Evolutionary conservation across 2,329 filamentous ascomycete species (phyloP), one percentile per base, ranked within the genome.

Genomic region (Triangularia verruculosa): DNA sequence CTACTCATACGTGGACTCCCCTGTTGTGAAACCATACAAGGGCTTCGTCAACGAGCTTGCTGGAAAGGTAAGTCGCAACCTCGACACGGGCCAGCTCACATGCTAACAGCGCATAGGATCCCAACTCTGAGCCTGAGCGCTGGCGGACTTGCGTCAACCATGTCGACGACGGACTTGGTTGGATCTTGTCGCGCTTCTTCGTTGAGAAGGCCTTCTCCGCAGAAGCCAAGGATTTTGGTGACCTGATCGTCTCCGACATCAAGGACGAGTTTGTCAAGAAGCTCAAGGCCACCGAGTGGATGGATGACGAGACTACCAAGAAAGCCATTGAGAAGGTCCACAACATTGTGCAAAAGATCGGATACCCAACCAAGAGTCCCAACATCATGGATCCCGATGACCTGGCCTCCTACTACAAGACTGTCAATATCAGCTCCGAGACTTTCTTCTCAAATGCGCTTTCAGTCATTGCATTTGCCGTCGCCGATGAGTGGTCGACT

Each of bases 121-220:
- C 59, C 84, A 86, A 1, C 80, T 79, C 86, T 1, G 80, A 79
- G 20, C 77, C 85, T 13, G 89, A 91, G 70, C 81, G 88, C 39
- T 47, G 39, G 39, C 39, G 88, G n/a, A 47, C 39, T 17, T 47
- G 39, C 20, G 39, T 47, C 39, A 57, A 90, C 3, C 12, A 12
- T 1, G 25, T 88, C 5, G 86, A 89, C 66, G 22, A 30, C 12
- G 43, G 27, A 4, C 73, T 91, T 22, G 83, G 83, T 2, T 91
- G 88, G 88, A 87, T 90, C 57, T 76, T 90, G n/a, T 89, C 87
- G 70, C 84, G 87, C 25, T 91, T 91, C 77, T 92, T 88, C 67
- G 80, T 91, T 1, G 84, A 91, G 66, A 85, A 85, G 58, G 82
- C 88, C 1, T 92, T 91, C 70, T 86, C 87, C 0, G 82, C 86